Evolutionary conservation across 352 stramenopile species (phyloP), one percentile per base, ranked within the genome.

Genomic region (Globisporangium parvum): DNA sequence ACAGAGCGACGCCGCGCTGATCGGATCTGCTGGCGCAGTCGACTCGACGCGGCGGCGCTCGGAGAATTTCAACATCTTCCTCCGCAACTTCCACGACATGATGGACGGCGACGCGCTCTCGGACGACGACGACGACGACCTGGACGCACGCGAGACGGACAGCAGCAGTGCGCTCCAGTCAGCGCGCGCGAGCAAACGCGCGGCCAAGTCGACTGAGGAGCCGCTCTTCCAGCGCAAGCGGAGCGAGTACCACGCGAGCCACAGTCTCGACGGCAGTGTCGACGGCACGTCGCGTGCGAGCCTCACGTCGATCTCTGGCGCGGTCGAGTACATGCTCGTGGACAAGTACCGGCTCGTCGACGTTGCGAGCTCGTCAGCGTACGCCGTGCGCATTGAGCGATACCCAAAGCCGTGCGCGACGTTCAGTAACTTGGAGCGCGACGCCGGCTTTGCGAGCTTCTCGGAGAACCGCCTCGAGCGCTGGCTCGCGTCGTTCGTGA

Each of bases 21-120:
- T 63, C 3, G 65, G 67, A 3, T 69, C 69, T 0, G 64, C 62
- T 0, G 63, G 76, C 28, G 75, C 66, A 37, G 70, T 91, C 57
- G 80, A 91, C 47, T 51, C 75, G 28, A 84, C 71, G n/a, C 65
- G 80, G 1, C 53, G 80, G 46, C 65, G 81, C 14, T 70, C 79
- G 1, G 79, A 89, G 60, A 92, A 92, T 54, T 85, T 85, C 66
- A 92, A 92, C 59, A 88, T 90, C 51, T 92, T 92, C 47, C 51
- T 92, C 41, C 71, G 75, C 3, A 84, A 87, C 52, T 71, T 90
- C 41, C 81, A 89, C 61, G 75, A 90, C 51, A 80, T 90, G 49
- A 79, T 90, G 72, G 82, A 85, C 47, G 79, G 80, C 6, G 80
- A 92, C 20, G 76, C 70, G 15, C 63, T 92, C 6, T 66, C 63